A percentile compares a stretch with the other conserved stretches of the same genome.
phyloP scores from a whole-genome alignment of 2,329 filamentous ascomycete genomes.

The Sarocladiaceae sp. region DNA sequence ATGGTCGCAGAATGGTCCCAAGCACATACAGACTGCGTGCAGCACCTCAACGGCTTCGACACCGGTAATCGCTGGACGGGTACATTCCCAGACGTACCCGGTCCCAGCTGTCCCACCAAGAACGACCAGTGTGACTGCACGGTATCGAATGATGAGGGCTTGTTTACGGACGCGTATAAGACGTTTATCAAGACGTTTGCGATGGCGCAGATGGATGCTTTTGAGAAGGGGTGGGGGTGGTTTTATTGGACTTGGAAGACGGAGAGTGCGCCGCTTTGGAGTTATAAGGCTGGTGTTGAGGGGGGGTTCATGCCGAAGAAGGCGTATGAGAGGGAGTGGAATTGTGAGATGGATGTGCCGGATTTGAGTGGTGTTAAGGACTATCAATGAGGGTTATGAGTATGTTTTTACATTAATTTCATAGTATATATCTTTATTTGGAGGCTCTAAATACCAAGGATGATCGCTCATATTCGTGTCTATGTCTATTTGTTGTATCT shows the following conservation, averaged over 20 bases:
- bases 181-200: constrained; percentile 66
- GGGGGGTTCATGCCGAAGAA: constrained; percentile 59
- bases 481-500: too few species aligned
- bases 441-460: too few species aligned
- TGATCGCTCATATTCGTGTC: too few species aligned
- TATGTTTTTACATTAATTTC: too few species aligned
- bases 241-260: constrained; percentile 83
- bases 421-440: too few species aligned
- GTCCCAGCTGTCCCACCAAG: constrained; percentile 54
- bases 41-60: constrained; percentile 64
- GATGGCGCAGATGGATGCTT: constrained; percentile 70
- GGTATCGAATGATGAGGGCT: constrained; percentile 51
- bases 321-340: constrained; percentile 37
- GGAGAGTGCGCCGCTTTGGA: constrained; percentile 70
- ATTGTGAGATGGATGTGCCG: not conserved
- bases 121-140: constrained; percentile 54
- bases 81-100: constrained; percentile 55
- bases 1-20: constrained; percentile 76
- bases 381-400: too few species aligned
- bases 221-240: constrained; percentile 72
- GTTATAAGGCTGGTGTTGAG: constrained; percentile 57
- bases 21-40: constrained; percentile 63
- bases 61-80: constrained; percentile 68
- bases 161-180: constrained; percentile 60
- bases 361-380: not conserved